A percentile compares a stretch with the other conserved stretches of the same genome.
phyloP scores from a whole-genome alignment of 2,329 filamentous ascomycete genomes.

The Rutstroemia sp. region DNA sequence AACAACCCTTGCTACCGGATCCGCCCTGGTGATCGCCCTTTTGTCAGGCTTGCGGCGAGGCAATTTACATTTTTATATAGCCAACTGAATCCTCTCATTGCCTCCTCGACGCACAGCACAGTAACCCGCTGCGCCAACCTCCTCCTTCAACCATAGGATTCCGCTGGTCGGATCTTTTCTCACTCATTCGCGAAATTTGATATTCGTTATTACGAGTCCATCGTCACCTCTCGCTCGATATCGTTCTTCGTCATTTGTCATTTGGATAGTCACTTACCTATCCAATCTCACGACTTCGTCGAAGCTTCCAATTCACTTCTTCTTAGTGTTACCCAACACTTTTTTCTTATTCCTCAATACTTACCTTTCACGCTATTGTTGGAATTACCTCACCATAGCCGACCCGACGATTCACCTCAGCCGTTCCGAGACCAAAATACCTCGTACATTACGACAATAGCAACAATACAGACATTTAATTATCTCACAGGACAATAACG shows the following conservation, averaged over 20 bases:
- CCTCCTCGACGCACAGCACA: slow-evolving; percentile 1
- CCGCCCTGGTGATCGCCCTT: slow-evolving; percentile 3
- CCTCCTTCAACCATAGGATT: slow-evolving; percentile 6
- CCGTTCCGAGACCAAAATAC: slow-evolving; percentile 5
- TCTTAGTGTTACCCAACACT: neutral
- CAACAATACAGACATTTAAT: neutral
- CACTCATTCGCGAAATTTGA: slow-evolving; percentile 7
- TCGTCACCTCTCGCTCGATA: neutral
- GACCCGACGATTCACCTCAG: neutral
- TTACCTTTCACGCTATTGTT: no score
- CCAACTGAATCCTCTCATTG: slow-evolving; percentile 9
- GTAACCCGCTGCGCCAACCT: slow-evolving; percentile 9
- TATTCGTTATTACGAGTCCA: slow-evolving; percentile 7
- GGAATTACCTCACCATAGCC: neutral
- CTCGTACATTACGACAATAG: slow-evolving; percentile 5
- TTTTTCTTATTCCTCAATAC: no score
- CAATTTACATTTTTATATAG: slow-evolving; percentile 9
- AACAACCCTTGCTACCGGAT: neutral
- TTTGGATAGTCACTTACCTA: no score
- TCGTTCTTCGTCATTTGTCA: no score
- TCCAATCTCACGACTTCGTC: neutral
- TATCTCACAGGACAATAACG: slow-evolving; percentile 1
- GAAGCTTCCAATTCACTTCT: slow-evolving; percentile 8
- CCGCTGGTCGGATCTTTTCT: slow-evolving; percentile 10
- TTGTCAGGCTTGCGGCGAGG: slow-evolving; percentile 8